Base-by-base conservation (phyloP, 1,284 basidiomycete genomes). In the Xerocomus nothofagi region DNA sequence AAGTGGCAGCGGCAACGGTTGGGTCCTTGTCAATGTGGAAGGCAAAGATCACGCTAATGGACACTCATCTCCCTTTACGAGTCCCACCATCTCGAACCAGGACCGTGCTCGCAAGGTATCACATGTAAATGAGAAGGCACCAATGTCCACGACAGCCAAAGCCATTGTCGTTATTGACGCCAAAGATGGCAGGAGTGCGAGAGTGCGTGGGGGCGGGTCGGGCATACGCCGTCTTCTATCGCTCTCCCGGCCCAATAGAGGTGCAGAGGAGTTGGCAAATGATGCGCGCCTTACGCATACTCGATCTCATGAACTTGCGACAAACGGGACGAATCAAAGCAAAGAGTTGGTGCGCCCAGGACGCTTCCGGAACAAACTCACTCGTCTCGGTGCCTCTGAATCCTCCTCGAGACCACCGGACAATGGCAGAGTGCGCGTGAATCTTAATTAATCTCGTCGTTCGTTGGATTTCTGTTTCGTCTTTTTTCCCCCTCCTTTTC, bases 21-120 rank as follows among this genome's bases (percentile, higher is more conserved):
- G 83, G 83, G 84, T 86, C 5, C 65, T 86, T 40, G 78, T 86
- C 37, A 84, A 84, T 53, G 75, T 86, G 24, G 81, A 83, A 53
- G 73, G 73, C 38, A 64, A 69, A 54, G 67, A 69, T 43, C 67
- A 68, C 34, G 44, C 52, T 38, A 59, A 57, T 29, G 68, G 60
- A 34, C 65, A 62, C 36, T 50, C 54, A 40, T 57, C 59, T 26
- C 63, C 68, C 24, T 50, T 67, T 38, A 51, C 56, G n/a, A 67
- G 69, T 23, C 65, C 65, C 33, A 70, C 63, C 17, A 54, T 63
- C 45, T 56, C 55, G 15, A 68, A 48, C 47, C 63, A 60, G 54
- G 62, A 59, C 48, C 59, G 60, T 49, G 52, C 54, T 56, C 65
- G 59, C 55, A 63, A 43, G 47, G 44, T 62, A 44, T 58, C 57